Evolutionary conservation across 257 asterid species (phyloP).

Genomic region (Lithospermum erythrorhizon): DNA sequence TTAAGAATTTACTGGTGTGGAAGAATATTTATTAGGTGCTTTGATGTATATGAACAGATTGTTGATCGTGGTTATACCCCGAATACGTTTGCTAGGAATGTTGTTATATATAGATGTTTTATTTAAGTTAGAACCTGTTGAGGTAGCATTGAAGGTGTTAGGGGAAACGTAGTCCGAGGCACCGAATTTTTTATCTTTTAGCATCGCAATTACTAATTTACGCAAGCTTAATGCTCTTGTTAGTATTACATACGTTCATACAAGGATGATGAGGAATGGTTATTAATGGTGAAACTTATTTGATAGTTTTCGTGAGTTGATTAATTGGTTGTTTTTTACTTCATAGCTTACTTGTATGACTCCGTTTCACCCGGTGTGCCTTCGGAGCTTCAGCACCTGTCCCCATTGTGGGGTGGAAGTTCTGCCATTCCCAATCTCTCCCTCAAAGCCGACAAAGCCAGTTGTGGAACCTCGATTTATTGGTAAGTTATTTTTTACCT

Average conservation of each 20-base stretch:
- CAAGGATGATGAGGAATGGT: constrained; percentile 36
- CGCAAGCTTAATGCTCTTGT: constrained; percentile 46
- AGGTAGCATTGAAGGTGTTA: constrained; percentile 42
- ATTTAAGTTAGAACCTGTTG: constrained; percentile 39
- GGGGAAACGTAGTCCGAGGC: constrained; percentile 25
- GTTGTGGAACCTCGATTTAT: too few species aligned
- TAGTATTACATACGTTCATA: constrained; percentile 31
- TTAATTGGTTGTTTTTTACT: too few species aligned
- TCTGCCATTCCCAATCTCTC: too few species aligned
- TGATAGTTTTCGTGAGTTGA: constrained; percentile 44
- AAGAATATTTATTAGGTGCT: constrained; percentile 45
- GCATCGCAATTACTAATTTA: constrained; percentile 50
- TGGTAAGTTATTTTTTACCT: too few species aligned
- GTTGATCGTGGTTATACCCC: constrained; percentile 40
- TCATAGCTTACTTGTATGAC: too few species aligned
- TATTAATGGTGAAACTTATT: constrained; percentile 47
- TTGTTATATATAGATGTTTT: constrained; percentile 52
- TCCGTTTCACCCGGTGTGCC: too few species aligned
- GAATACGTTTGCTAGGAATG: constrained; percentile 45
- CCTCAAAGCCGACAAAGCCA: too few species aligned
- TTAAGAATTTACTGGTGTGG: constrained; percentile 50
- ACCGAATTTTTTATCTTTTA: constrained; percentile 67
- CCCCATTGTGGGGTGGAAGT: too few species aligned
- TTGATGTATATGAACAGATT: constrained; percentile 48
- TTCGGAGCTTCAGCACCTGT: too few species aligned